Conservation (phyloP, 108 stramenopile genomes). For the Bacterosira constricta region DNA sequence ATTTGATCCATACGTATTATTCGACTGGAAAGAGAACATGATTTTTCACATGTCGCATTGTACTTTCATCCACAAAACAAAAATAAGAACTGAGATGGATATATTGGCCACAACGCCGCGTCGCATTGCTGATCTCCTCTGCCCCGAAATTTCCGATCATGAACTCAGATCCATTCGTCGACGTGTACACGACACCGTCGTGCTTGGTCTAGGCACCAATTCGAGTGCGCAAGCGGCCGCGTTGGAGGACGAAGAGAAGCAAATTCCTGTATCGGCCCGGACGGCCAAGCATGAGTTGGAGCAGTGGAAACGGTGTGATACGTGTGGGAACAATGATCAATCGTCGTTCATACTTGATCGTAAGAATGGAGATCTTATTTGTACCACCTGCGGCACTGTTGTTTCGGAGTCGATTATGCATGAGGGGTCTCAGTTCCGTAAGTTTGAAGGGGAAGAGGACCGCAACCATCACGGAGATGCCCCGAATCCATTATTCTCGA, state of each 20-base stretch:
- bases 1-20: too few relatives aligned
- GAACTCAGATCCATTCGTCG: slow-evolving; percentile 73
- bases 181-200: slow-evolving; percentile 86
- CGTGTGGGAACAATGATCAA: slow-evolving; percentile 88
- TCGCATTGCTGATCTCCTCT: slow-evolving; percentile 79
- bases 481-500: slow-evolving; percentile 75
- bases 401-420: slow-evolving; percentile 85
- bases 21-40: too few relatives aligned
- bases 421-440: slow-evolving; percentile 84
- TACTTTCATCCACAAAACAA: slow-evolving; percentile 10
- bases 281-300: slow-evolving; percentile 47
- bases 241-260: slow-evolving; percentile 56
- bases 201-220: slow-evolving; percentile 72
- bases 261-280: slow-evolving; percentile 42
- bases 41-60: too few relatives aligned
- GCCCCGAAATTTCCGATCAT: slow-evolving; percentile 59
- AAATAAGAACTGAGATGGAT: slow-evolving; percentile 71
- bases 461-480: slow-evolving; percentile 90
- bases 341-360: slow-evolving; percentile 75
- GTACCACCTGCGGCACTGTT: slow-evolving; percentile 81
- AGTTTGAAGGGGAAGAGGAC: slow-evolving; percentile 93
- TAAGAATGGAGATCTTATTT: slow-evolving; percentile 89
- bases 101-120: slow-evolving; percentile 79
- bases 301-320: slow-evolving; percentile 76
- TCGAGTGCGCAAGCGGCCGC: slow-evolving; percentile 26